Percentiles rank a stretch among this genome's conserved stretches.
phyloP scores from a whole-genome alignment of 257 asterid species.

The Phtheirospermum japonicum region DNA sequence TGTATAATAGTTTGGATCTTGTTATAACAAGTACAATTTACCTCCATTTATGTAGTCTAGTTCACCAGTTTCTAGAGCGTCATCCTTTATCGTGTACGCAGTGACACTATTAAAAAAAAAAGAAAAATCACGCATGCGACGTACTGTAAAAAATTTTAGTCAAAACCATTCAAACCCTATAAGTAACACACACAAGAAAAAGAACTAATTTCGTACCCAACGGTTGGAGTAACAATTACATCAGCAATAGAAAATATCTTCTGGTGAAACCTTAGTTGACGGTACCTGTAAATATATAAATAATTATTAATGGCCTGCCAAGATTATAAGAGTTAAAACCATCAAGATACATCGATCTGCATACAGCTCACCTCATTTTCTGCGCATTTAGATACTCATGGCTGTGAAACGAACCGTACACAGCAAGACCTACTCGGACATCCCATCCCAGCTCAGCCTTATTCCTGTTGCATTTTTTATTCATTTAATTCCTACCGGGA shows the following conservation, averaged over 20 bases:
- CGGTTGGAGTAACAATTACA: constrained; percentile 89
- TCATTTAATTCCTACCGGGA: neutral
- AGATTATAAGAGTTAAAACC: neutral
- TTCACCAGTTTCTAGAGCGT: constrained; percentile 69
- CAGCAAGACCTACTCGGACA: constrained; percentile 72
- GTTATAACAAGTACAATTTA: no score
- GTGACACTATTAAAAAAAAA: constrained; percentile 54
- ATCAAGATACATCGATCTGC: no score
- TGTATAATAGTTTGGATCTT: no score
- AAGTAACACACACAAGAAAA: neutral
- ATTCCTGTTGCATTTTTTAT: constrained; percentile 38
- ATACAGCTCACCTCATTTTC: constrained; percentile 55
- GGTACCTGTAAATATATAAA: constrained; percentile 46
- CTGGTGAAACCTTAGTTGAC: constrained; percentile 63
- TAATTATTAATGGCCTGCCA: neutral
- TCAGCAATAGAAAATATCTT: constrained; percentile 70
- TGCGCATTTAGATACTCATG: constrained; percentile 86
- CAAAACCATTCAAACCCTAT: no score
- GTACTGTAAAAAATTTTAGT: no score
- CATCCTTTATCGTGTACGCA: constrained; percentile 63
- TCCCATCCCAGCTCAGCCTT: constrained; percentile 79
- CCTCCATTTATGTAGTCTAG: constrained; percentile 96
- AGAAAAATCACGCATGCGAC: neutral
- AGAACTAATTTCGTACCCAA: constrained; percentile 47
- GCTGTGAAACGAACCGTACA: constrained; percentile 71